phyloP scores from a whole-genome alignment of 2,329 filamentous ascomycete species.

The Davidsoniella australis region DNA sequence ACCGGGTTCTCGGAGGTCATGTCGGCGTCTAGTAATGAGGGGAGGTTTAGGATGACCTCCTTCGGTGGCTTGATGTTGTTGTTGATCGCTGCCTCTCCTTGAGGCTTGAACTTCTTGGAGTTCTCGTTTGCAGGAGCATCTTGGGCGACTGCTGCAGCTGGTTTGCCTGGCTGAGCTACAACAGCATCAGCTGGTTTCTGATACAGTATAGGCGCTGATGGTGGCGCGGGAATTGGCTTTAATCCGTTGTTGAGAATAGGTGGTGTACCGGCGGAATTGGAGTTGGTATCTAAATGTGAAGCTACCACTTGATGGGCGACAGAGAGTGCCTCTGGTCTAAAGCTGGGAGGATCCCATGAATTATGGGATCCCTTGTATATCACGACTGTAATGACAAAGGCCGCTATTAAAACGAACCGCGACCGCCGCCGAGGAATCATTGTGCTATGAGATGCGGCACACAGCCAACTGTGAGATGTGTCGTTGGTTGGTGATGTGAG shows the following conservation, averaged over 20 bases:
- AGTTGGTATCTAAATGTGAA: not conserved
- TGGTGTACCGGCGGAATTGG: not conserved
- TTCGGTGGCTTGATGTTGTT: no score
- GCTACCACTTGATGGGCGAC: conserved; percentile 3
- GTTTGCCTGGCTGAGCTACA: not conserved
- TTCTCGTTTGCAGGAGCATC: not conserved
- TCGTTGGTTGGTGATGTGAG: no score
- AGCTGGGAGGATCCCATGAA: conserved; percentile 16
- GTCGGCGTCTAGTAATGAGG: conserved; percentile 4
- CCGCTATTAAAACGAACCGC: conserved; percentile 39
- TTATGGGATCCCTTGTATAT: conserved; percentile 32
- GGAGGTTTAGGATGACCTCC: not conserved
- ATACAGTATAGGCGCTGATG: not conserved
- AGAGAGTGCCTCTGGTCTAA: conserved; percentile 1
- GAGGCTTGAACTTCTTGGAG: not conserved
- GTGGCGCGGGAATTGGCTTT: conserved; percentile 5
- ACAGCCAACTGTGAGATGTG: no score
- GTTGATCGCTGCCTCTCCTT: no score
- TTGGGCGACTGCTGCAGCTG: not conserved
- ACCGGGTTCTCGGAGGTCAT: not conserved
- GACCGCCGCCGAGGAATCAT: conserved; percentile 39
- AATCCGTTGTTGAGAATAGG: not conserved
- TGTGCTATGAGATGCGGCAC: not conserved
- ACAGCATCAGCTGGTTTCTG: not conserved
- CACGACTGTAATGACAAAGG: conserved; percentile 36